Percentiles rank a stretch among this genome's conserved stretches.
Evolutionary conservation across 495 filamentous ascomycete species (phyloP).

Genomic region (Penicillium waksmanii): DNA sequence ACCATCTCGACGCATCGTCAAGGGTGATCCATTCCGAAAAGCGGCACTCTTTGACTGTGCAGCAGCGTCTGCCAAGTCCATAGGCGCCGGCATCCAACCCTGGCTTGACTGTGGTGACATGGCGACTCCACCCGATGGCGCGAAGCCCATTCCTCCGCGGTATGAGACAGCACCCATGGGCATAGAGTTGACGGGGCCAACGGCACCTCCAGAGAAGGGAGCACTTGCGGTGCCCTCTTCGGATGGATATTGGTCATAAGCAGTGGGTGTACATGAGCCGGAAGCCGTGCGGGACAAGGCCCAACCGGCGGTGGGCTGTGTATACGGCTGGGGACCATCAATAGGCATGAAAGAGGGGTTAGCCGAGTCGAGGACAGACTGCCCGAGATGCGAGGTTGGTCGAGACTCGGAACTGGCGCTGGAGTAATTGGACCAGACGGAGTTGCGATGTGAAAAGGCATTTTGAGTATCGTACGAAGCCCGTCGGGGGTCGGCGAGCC

Average conservation of each 20-base stretch:
- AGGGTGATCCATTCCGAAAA: constrained; percentile 78
- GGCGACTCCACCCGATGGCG: constrained; percentile 49
- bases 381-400: constrained; percentile 41
- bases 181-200: constrained; percentile 51
- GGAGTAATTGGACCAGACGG: constrained; percentile 75
- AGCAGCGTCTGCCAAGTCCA: constrained; percentile 60
- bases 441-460: constrained; percentile 74
- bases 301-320: constrained; percentile 41
- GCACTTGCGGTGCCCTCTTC: constrained; percentile 62
- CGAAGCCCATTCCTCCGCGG: constrained; percentile 43
- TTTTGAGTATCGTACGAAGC: constrained; percentile 70
- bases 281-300: constrained; percentile 43
- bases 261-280: constrained; percentile 64
- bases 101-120: constrained; percentile 66
- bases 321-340: constrained; percentile 52
- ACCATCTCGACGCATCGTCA: constrained; percentile 77
- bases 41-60: constrained; percentile 74
- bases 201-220: constrained; percentile 56
- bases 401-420: constrained; percentile 44
- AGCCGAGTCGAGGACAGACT: constrained; percentile 41
- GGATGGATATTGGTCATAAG: constrained; percentile 67
- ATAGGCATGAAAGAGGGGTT: constrained; percentile 61
- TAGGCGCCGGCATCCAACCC: constrained; percentile 63
- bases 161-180: constrained; percentile 52
- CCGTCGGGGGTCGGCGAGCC: constrained; percentile 68